Percentiles rank a stretch among this genome's conserved stretches.
These are phyloP conservation scores for Hymenoscyphus fructigenus DNA, from an alignment of 2,329 filamentous ascomycete genomes.

Conservation along the genomic window DNA sequence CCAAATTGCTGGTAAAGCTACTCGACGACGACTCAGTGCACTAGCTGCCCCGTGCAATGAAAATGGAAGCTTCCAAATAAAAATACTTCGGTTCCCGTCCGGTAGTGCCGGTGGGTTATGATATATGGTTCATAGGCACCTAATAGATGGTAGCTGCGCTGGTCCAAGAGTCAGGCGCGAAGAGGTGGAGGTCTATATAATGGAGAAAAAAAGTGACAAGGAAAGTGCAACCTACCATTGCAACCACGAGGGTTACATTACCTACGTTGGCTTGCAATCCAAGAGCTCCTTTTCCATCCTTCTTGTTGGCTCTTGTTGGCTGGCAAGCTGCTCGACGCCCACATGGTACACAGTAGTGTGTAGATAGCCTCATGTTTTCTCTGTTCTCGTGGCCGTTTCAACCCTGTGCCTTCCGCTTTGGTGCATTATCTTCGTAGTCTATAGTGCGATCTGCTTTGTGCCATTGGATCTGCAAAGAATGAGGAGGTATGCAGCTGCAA, in stretches of 20 bases:
- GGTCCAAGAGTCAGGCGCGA: constrained; percentile 1
- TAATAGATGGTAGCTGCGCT: constrained; percentile 1
- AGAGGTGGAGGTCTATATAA: background rate
- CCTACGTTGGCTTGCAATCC: background rate
- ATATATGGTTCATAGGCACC: constrained; percentile 1
- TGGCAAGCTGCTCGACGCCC: background rate
- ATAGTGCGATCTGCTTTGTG: background rate
- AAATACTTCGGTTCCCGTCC: background rate
- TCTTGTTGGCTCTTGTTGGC: background rate
- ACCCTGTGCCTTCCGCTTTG: background rate
- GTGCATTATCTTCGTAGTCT: background rate
- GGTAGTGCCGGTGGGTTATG: background rate
- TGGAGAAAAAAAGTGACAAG: background rate
- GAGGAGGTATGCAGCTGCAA: background rate
- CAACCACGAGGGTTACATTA: background rate
- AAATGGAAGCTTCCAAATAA: background rate
- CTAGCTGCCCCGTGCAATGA: background rate
- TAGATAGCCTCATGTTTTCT: background rate
- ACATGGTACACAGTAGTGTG: background rate
- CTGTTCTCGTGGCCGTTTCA: background rate
- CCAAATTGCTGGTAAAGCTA: background rate
- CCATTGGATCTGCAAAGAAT: constrained; percentile 1
- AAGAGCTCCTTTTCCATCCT: background rate
- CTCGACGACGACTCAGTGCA: background rate
- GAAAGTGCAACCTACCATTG: background rate